Percentiles rank a stretch among this genome's conserved stretches.
phyloP scores from a whole-genome alignment of 2,329 filamentous ascomycete species.

The Fusarium abutilonis region DNA sequence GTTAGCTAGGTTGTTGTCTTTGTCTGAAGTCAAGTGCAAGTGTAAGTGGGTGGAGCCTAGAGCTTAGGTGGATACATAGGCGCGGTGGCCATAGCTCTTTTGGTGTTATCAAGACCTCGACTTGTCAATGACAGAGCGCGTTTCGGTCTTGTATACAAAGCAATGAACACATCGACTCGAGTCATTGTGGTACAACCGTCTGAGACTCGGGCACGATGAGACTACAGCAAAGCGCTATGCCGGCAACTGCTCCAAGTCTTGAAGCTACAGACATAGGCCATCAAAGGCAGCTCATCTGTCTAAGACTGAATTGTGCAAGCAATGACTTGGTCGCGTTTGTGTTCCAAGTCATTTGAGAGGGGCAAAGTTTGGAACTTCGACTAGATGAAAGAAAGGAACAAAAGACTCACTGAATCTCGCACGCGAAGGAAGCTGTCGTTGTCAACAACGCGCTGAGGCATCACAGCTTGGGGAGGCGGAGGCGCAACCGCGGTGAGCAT shows the following conservation, averaged over 20 bases:
- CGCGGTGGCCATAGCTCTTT: constrained; percentile 39
- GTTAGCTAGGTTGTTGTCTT: constrained; percentile 49
- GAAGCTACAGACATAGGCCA: background rate
- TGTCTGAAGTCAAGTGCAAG: constrained; percentile 9
- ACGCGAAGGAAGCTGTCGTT: constrained; percentile 82
- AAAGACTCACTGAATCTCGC: constrained; percentile 77
- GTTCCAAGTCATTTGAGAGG: background rate
- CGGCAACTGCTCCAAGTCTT: background rate
- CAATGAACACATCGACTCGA: background rate
- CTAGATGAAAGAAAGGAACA: constrained; percentile 19
- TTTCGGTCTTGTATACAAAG: constrained; percentile 5
- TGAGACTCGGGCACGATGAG: background rate
- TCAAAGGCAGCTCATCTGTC: background rate
- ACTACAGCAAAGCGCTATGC: background rate
- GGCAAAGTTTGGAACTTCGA: background rate
- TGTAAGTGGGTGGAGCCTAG: constrained; percentile 18
- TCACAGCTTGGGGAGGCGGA: constrained; percentile 30
- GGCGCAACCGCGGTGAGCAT: constrained; percentile 40
- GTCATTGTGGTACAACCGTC: background rate
- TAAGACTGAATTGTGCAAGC: background rate
- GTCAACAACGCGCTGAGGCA: constrained; percentile 62
- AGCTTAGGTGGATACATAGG: constrained; percentile 26
- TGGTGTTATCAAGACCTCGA: constrained; percentile 7
- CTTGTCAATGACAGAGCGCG: constrained; percentile 36
- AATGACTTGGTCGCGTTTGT: background rate